phyloP scores from a whole-genome alignment of 1,284 basidiomycete species.

The Ceratobasidium sp. region DNA sequence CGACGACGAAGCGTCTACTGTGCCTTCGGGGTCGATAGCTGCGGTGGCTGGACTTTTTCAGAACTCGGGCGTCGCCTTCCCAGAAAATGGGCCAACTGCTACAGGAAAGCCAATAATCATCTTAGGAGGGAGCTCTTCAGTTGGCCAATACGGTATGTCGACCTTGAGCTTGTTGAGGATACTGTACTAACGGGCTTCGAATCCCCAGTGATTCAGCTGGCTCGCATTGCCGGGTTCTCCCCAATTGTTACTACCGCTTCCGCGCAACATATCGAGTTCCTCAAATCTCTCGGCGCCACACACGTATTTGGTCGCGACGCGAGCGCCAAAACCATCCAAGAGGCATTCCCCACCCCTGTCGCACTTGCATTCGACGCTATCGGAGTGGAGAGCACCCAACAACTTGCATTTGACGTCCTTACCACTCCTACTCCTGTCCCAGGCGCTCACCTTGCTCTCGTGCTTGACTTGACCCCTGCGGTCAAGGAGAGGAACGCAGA shows the following conservation, averaged over 20 bases:
- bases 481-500: not conserved
- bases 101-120: constrained; percentile 61
- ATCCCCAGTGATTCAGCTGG: constrained; percentile 48
- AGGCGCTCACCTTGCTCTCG: constrained; percentile 1
- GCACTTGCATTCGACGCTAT: constrained; percentile 22
- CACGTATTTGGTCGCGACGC: constrained; percentile 64
- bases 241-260: constrained; percentile 62
- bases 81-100: constrained; percentile 55
- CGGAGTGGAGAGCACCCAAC: constrained; percentile 7
- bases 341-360: not conserved
- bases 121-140: constrained; percentile 62
- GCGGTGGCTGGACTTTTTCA: constrained; percentile 16
- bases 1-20: constrained; percentile 46
- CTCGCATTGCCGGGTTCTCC: constrained; percentile 50
- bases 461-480: not conserved
- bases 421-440: not conserved
- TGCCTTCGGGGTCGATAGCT: constrained; percentile 54
- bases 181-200: not conserved
- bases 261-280: constrained; percentile 59
- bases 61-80: constrained; percentile 41
- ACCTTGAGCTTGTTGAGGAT: not conserved
- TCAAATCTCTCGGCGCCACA: constrained; percentile 69
- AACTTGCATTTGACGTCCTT: constrained; percentile 23
- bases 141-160: constrained; percentile 58
- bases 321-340: constrained; percentile 30